Base-by-base conservation (phyloP, 495 filamentous ascomycete genomes). In the Penicillium fimorum region DNA sequence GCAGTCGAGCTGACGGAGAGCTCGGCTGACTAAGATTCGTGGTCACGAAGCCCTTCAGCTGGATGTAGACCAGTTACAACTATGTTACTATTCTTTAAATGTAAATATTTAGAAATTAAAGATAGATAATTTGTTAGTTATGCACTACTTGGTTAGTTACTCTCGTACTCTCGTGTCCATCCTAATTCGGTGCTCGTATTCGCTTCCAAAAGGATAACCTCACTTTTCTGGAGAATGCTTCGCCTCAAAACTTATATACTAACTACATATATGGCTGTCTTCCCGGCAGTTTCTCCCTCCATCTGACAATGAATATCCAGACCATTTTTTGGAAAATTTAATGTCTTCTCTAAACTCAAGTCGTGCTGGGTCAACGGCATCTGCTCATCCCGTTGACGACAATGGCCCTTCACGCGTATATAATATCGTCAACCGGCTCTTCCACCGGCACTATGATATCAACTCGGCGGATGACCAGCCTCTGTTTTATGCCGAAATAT, bases 1-100 rank as follows among this genome's bases (percentile, higher is more conserved):
- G 68, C 70, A 72, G 70, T 64, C 61, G 69, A 76, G 71, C 70
- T 74, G 70, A 72, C 70, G 69, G 70, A 73, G 72, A 71, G 73
- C 62, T 60, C 20, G 51, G 60, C 63, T 70, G 65, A 66, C 62
- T 62, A 55, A 67, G 50, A 13, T 27, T 30, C 22, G 24, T 24
- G 49, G 15, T 38, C 35, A 38, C 25, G 25, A 4, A 27, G 25
- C 13, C 33, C 2, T 10, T 22, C 13, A 45, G 40, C 8, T 24
- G 22, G 25, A 29, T 30, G 25, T 9, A 20, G 27, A 29, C 12
- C 4, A 29, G n/a, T n/a, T 15, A 44, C 22, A 22, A 8, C 44
- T 29, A 43, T 38, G 7, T 38, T 17, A n/a, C 7, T 35, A 35
- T 27, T 4, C 44, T 30, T 29, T 47, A 18, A 25, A 47, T 47